phyloP scores from a whole-genome alignment of 2,329 filamentous ascomycete species.

The Fusarium acutatum region DNA sequence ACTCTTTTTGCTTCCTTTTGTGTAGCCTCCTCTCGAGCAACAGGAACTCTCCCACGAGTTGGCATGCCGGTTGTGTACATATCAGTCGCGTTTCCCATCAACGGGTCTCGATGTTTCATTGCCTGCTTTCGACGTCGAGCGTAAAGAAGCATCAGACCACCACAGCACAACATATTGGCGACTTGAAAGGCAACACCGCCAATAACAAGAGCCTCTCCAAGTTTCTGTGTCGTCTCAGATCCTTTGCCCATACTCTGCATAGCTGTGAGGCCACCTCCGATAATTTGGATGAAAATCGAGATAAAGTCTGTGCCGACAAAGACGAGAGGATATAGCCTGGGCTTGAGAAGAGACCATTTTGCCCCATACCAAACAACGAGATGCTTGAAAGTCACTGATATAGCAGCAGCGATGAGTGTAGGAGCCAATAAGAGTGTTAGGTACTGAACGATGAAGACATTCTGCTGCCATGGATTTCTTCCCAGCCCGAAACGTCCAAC shows the following conservation, averaged over 20 bases:
- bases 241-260: constrained; percentile 16
- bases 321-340: constrained; percentile 57
- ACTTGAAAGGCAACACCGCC: constrained; percentile 41
- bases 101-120: background rate
- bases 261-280: constrained; percentile 29
- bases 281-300: constrained; percentile 44
- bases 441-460: constrained; percentile 53
- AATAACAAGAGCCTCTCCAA: constrained; percentile 32
- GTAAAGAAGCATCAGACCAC: constrained; percentile 24
- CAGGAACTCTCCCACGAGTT: background rate
- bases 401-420: constrained; percentile 54
- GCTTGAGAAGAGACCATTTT: constrained; percentile 50
- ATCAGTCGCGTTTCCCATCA: background rate
- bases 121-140: constrained; percentile 10
- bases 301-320: constrained; percentile 59
- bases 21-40: constrained; percentile 22
- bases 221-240: background rate
- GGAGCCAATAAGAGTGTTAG: constrained; percentile 53
- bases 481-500: constrained; percentile 50
- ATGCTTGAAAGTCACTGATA: constrained; percentile 58
- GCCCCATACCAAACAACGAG: constrained; percentile 54
- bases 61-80: background rate
- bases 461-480: constrained; percentile 51
- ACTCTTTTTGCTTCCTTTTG: constrained; percentile 4
- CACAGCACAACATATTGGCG: constrained; percentile 40